Evolutionary conservation across 1,139 yeast species (phyloP).

Genomic region (Yamadazyma spencermartinsiae): DNA sequence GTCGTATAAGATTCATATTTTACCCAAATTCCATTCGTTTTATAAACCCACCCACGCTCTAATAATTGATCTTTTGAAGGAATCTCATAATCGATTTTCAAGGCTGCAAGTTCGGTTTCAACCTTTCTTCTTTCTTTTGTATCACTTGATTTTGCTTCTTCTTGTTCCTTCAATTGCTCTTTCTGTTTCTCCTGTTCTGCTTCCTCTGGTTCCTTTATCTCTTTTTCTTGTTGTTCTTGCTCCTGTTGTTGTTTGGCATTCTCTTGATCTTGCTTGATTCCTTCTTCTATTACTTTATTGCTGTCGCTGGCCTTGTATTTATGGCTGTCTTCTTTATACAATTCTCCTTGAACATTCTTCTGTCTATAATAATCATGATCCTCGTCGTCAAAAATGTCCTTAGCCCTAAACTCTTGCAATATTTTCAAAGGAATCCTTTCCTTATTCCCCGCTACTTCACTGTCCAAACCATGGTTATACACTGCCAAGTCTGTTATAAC

Average conservation of each 20-base stretch:
- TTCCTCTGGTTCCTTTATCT: constrained; percentile 4
- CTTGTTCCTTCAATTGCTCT: constrained; percentile 5
- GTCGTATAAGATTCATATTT: constrained; percentile 28
- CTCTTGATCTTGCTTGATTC: constrained; percentile 14
- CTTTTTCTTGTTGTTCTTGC: constrained; percentile 15
- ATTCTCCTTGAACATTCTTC: constrained; percentile 15
- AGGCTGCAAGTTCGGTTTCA: constrained; percentile 22
- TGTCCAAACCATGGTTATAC: constrained; percentile 26
- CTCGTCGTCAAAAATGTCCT: constrained; percentile 28
- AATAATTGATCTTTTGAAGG: constrained; percentile 34
- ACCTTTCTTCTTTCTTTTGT: constrained; percentile 13
- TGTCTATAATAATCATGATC: constrained; percentile 24
- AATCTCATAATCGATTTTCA: constrained; percentile 25
- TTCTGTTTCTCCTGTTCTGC: constrained; percentile 5
- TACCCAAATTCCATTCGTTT: constrained; percentile 35
- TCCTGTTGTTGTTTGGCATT: constrained; percentile 4
- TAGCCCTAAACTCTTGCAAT: constrained; percentile 28
- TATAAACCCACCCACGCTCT: constrained; percentile 37
- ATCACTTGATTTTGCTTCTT: constrained; percentile 3
- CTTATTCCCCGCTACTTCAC: constrained; percentile 33
- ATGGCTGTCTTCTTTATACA: constrained; percentile 15
- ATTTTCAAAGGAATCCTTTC: constrained; percentile 29
- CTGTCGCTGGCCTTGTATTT: constrained; percentile 22
- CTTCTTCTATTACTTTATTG: constrained; percentile 19
- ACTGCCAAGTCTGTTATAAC: constrained; percentile 45